Evolutionary conservation across 768 basidiomycete genomes (phyloP), one percentile per base, ranked within the genome.

Genomic region (Auriscalpium orientale): DNA sequence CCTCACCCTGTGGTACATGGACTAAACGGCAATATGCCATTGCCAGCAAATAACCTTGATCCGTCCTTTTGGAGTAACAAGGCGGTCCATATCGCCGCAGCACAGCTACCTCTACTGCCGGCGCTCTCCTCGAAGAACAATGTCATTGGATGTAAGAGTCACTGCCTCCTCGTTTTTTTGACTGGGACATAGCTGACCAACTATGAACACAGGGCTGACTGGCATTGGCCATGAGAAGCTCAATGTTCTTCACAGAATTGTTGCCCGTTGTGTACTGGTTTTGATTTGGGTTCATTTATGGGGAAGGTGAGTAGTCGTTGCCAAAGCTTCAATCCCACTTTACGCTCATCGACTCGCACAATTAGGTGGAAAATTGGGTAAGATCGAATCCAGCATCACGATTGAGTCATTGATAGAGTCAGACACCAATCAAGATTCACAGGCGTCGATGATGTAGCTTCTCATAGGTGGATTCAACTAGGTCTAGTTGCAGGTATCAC

Each of bases 61-160:
- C 59, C 54, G 15, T 37, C 34, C 8, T 53, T 55, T 47, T 61
- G 54, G 49, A 51, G 51, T 33, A 57, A 61, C 43, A 53, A 53
- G 28, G 60, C 60, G 22, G 60, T 58, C 9, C 60, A 61, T 52
- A 43, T 61, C 2, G 58, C 60, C 5, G 59, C 60, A 12, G 52
- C 46, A 8, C 65, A 71, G 51, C 57, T 70, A 4, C 68, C 68
- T 9, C 52, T 72, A 28, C 66, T 72, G 49, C 64, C 70, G 34
- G 70, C 68, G 12, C 62, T 72, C 6, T 69, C 69, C 10, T 64
- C 66, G 34, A 72, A 72, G 63, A 72, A 72, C 59, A 71, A 72
- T 50, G 44, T 70, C 40, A 66, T 72, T 44, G 71, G 69, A 9
- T 66, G 68, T 70, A 37, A 44, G 67, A 49, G 1, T 22, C 21